These are phyloP conservation scores for Pulveroboletus frians DNA, from an alignment of 768 basidiomycete genomes.

Conservation along the genomic window DNA sequence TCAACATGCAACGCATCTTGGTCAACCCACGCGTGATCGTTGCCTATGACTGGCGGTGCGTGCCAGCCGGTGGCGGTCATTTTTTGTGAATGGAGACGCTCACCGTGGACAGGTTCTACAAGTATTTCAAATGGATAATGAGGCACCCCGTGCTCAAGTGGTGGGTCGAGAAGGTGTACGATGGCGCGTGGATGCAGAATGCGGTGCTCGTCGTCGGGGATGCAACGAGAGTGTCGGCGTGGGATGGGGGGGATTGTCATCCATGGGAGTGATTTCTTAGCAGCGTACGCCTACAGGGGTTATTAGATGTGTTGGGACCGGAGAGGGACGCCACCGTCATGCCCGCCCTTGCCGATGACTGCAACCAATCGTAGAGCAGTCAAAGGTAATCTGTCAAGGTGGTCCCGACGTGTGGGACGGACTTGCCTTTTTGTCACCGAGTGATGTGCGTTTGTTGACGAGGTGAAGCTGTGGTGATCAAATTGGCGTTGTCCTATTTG, in stretches of 20 bases:
- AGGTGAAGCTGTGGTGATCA: too few species aligned
- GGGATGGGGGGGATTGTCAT: conserved; percentile 25
- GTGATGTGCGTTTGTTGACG: too few species aligned
- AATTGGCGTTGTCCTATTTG: too few species aligned
- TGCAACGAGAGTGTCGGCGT: conserved; percentile 12
- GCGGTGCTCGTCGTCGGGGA: conserved; percentile 36
- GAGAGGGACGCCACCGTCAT: too few species aligned
- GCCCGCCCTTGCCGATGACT: too few species aligned
- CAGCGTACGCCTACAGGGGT: too few species aligned
- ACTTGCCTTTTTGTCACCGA: too few species aligned
- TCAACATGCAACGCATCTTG: conserved; percentile 33
- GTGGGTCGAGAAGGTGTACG: conserved; percentile 37
- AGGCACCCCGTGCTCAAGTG: conserved; percentile 37
- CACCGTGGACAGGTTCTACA: conserved; percentile 18
- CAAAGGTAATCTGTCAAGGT: too few species aligned
- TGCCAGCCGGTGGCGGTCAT: neutral
- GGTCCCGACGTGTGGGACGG: too few species aligned
- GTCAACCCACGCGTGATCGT: conserved; percentile 38
- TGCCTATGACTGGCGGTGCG: conserved; percentile 23
- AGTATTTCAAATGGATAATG: conserved; percentile 34
- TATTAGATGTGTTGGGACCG: too few species aligned
- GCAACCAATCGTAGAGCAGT: too few species aligned
- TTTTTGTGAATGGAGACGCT: too few species aligned
- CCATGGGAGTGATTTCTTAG: conserved; percentile 9
- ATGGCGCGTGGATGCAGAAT: conserved; percentile 36